Evolutionary conservation across 2,329 filamentous ascomycete genomes (phyloP).

Genomic region (Chaetomium sp.): DNA sequence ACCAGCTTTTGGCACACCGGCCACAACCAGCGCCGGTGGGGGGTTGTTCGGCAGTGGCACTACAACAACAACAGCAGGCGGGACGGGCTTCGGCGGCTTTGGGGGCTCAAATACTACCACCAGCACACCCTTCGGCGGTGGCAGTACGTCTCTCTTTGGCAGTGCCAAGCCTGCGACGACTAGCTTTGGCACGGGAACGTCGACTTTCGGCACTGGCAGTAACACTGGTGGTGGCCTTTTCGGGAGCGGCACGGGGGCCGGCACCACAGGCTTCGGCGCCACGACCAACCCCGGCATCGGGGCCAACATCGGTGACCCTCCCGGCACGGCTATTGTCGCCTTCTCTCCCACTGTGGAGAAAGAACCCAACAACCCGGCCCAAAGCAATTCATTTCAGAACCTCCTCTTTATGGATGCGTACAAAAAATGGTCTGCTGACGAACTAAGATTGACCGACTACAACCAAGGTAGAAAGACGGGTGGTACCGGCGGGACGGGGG

Average conservation of each 20-base stretch:
- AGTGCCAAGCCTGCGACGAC: slow-evolving; percentile 51
- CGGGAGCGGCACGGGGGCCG: slow-evolving; percentile 25
- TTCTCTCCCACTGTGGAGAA: slow-evolving; percentile 75
- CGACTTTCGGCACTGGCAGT: slow-evolving; percentile 50
- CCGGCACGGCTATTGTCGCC: slow-evolving; percentile 69
- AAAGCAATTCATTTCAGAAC: slow-evolving; percentile 72
- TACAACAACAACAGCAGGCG: slow-evolving; percentile 42
- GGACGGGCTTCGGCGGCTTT: slow-evolving; percentile 48
- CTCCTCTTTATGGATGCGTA: slow-evolving; percentile 78
- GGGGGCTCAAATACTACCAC: slow-evolving; percentile 40
- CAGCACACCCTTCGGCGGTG: slow-evolving; percentile 45
- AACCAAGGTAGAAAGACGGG: slow-evolving; percentile 81
- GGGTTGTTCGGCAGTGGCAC: slow-evolving; percentile 48
- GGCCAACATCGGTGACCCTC: slow-evolving; percentile 57
- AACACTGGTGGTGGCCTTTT: slow-evolving; percentile 38
- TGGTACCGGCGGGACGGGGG: slow-evolving; percentile 79
- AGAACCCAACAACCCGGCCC: slow-evolving; percentile 58
- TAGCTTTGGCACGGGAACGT: slow-evolving; percentile 44
- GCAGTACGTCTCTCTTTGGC: slow-evolving; percentile 53
- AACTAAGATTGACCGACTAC: slow-evolving; percentile 84
- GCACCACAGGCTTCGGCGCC: slow-evolving; percentile 43
- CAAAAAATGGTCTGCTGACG: slow-evolving; percentile 87
- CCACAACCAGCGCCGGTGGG: slow-evolving; percentile 43
- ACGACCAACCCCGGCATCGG: slow-evolving; percentile 54
- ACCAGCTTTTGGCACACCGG: slow-evolving; percentile 56